Base-by-base conservation (phyloP, 805 yeast species). In the Sugiyamaella mastotermitis region DNA sequence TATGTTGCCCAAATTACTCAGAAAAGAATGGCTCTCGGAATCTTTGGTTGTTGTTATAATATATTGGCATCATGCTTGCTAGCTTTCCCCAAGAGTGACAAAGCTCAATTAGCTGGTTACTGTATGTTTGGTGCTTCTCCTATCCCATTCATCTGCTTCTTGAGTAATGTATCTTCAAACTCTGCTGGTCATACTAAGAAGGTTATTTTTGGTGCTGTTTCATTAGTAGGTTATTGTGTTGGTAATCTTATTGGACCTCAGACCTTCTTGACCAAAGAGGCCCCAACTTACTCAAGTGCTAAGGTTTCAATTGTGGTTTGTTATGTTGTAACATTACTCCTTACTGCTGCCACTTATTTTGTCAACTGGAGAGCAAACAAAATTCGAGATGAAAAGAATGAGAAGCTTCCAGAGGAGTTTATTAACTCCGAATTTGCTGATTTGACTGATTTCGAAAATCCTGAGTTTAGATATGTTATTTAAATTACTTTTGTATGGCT, bases 191-290 rank as follows among this genome's bases (percentile, higher is more conserved):
- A 54, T 38, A 58, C 55, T 22, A 50, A 50, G 41, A 50, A 50
- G 41, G 38, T 37, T 10, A 37, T 37, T 26, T 36, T 48, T 19
- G 37, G 45, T 19, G 54, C 57, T 17, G 38, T 51, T 31, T 48
- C 49, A 3, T 52, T 49, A 36, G 37, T 55, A 17, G 52, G 51
- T 15, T 46, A 40, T 19, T 43, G 53, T 22, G 47, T 51, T 5
- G 63, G 63, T 10, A 55, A 53, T 32, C 46, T 51, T 16, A 40
- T 78, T 42, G 87, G 85, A 3, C 84, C 87, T 11, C 18, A 37
- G 18, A 18, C 37, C 15, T 41, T 37, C 33, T 32, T 32, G n/a
- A 32, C 45, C 6, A 31, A 31, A 18, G 41, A 41, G 35, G 38
- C 37, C 4, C 45, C 45, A 4, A 14, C 32, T 5, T 41, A 41